phyloP scores from a whole-genome alignment of 73 alveolate genomes.

The Tetrahymena borealis region DNA sequence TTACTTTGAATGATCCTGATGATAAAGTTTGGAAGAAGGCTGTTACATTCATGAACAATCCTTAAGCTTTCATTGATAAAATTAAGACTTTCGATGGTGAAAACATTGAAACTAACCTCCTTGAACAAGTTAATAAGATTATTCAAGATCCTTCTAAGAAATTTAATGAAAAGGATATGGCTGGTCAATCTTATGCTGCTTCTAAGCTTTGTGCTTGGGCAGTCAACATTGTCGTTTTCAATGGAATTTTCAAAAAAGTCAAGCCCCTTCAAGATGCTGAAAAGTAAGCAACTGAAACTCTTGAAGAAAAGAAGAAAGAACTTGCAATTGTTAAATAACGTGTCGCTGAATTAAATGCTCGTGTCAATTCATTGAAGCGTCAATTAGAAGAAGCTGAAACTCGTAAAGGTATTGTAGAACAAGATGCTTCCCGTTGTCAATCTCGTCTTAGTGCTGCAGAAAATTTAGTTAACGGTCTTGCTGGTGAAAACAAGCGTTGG shows the following conservation, averaged over 20 bases:
- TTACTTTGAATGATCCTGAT: constrained; percentile 46
- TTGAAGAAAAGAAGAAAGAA: constrained; percentile 83
- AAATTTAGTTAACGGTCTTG: constrained; percentile 93
- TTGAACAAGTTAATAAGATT: constrained; percentile 62
- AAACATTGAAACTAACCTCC: constrained; percentile 74
- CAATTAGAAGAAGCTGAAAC: constrained; percentile 91
- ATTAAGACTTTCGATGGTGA: constrained; percentile 77
- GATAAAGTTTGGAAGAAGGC: constrained; percentile 92
- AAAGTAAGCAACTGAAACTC: constrained; percentile 90
- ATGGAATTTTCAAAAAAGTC: constrained; percentile 94
- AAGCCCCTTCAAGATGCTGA: constrained; percentile 96
- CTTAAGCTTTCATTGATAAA: constrained; percentile 82
- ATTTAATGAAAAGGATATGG: constrained; percentile 57
- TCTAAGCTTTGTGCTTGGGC: constrained; percentile 83
- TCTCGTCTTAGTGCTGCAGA: constrained; percentile 91
- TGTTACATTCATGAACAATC: constrained; percentile 90
- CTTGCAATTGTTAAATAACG: constrained; percentile 85
- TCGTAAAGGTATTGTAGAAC: constrained; percentile 81
- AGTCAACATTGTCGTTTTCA: constrained; percentile 87
- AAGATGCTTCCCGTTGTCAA: constrained; percentile 88
- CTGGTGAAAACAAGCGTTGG: constrained; percentile 97
- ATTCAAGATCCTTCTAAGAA: constrained; percentile 42
- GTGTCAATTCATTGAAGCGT: constrained; percentile 78
- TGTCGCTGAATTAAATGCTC: constrained; percentile 88
- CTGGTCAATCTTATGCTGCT: constrained; percentile 73